phyloP scores from a whole-genome alignment of 257 asterid genomes.

The Thymus quinquecostatus region DNA sequence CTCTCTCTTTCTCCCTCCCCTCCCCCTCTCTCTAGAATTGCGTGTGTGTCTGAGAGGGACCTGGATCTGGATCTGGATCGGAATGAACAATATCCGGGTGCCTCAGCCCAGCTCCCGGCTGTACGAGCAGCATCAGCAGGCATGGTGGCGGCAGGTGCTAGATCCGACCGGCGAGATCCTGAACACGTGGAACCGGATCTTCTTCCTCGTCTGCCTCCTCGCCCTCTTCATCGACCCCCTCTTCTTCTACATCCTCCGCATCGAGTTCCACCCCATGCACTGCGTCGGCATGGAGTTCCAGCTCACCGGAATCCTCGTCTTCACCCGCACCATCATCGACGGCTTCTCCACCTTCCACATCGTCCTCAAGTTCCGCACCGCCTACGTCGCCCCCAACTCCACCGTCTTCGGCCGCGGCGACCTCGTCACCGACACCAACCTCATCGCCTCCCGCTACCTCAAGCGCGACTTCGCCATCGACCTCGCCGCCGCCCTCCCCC shows the following conservation, averaged over 20 bases:
- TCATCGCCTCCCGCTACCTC: slow-evolving; percentile 65
- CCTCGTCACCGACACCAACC: slow-evolving; percentile 56
- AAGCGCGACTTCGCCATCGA: slow-evolving; percentile 69
- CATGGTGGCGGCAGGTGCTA: slow-evolving; percentile 69
- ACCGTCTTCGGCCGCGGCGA: slow-evolving; percentile 91
- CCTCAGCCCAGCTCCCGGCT: slow-evolving; percentile 44
- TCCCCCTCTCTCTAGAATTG: too few species aligned
- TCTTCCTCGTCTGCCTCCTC: slow-evolving; percentile 52
- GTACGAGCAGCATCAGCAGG: slow-evolving; percentile 41
- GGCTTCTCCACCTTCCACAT: slow-evolving; percentile 71
- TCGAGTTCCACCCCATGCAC: slow-evolving; percentile 29
- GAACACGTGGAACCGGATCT: slow-evolving; percentile 71
- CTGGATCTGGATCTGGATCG: too few species aligned
- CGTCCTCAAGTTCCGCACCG: slow-evolving; percentile 74
- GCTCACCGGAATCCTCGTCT: slow-evolving; percentile 46
- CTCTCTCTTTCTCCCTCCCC: slow-evolving; percentile 7
- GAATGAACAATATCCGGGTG: slow-evolving; percentile 47
- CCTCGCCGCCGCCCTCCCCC: slow-evolving; percentile 86
- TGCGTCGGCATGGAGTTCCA: slow-evolving; percentile 61
- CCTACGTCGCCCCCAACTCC: slow-evolving; percentile 61
- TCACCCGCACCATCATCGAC: slow-evolving; percentile 61
- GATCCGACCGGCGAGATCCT: slow-evolving; percentile 73
- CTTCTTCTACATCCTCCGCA: slow-evolving; percentile 62
- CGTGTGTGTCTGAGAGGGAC: too few species aligned
- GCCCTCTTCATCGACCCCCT: slow-evolving; percentile 88